Conservation (phyloP, 306 rosid genomes). For the Quercus berberidifolia region DNA sequence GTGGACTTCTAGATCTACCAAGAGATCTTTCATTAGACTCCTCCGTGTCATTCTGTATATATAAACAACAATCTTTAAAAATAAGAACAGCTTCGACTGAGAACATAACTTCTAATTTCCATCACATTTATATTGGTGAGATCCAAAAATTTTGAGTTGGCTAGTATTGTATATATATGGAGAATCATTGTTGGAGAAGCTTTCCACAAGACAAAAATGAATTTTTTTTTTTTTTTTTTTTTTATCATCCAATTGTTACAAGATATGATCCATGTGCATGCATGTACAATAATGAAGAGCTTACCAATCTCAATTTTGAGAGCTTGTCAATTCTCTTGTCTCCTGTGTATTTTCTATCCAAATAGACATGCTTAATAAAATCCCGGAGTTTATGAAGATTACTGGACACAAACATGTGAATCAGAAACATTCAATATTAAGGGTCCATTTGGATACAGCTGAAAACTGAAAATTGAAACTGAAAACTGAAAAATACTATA, state of each 20-base stretch:
- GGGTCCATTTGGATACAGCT: too few species aligned
- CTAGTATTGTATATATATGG: neutral
- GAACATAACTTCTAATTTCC: constrained; percentile 3
- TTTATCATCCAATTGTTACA: too few species aligned
- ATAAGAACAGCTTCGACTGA: neutral
- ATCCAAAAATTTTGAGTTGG: neutral
- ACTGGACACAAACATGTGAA: constrained; percentile 44
- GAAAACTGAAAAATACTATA: too few species aligned
- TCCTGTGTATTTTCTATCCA: constrained; percentile 61
- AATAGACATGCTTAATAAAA: constrained; percentile 69
- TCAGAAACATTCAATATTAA: constrained; percentile 25
- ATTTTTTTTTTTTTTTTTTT: too few species aligned
- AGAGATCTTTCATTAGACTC: constrained; percentile 32
- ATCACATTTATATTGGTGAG: neutral
- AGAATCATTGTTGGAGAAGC: constrained; percentile 1
- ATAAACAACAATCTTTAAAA: constrained; percentile 11
- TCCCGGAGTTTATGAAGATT: constrained; percentile 61
- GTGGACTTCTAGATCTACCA: constrained; percentile 31
- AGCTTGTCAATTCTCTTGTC: constrained; percentile 45
- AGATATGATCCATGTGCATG: neutral
- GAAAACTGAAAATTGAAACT: too few species aligned
- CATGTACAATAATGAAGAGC: constrained; percentile 1
- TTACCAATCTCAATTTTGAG: constrained; percentile 63
- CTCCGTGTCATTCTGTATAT: constrained; percentile 51
- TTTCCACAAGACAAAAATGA: neutral